phyloP scores from a whole-genome alignment of 2,329 filamentous ascomycete genomes.

The Dactylellina leptospora region DNA sequence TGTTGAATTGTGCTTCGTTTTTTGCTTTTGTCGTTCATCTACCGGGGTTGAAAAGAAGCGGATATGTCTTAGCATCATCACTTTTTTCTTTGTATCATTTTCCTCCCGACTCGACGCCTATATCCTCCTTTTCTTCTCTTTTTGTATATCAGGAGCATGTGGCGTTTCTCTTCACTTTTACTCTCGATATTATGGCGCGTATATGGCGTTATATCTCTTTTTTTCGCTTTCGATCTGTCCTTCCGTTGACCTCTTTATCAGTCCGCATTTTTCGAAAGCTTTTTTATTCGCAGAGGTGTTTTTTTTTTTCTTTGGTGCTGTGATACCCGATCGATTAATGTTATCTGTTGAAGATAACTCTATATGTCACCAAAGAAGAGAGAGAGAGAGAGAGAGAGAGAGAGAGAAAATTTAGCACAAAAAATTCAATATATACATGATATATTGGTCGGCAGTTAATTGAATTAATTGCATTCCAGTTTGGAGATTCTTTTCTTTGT shows the following conservation, averaged over 20 bases:
- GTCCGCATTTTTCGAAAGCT: too few relatives aligned
- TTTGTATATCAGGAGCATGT: constrained; percentile 36
- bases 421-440: constrained; percentile 1
- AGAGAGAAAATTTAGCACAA: neutral
- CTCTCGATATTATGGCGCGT: constrained; percentile 31
- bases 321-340: constrained; percentile 47
- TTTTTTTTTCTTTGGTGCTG: constrained; percentile 3
- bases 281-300: neutral
- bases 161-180: constrained; percentile 35
- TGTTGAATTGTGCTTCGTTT: neutral
- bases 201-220: constrained; percentile 31
- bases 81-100: constrained; percentile 3
- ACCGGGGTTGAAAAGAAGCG: constrained; percentile 18
- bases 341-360: too few relatives aligned
- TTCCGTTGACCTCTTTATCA: neutral
- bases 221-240: neutral
- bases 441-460: neutral
- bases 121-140: constrained; percentile 17
- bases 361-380: neutral
- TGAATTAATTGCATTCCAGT: too few relatives aligned
- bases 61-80: constrained; percentile 26
- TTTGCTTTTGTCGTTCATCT: constrained; percentile 2
- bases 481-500: too few relatives aligned
- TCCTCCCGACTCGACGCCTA: neutral
- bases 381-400: neutral